Base-by-base conservation (phyloP, 257 asterid genomes). In the Thymus quinquecostatus region DNA sequence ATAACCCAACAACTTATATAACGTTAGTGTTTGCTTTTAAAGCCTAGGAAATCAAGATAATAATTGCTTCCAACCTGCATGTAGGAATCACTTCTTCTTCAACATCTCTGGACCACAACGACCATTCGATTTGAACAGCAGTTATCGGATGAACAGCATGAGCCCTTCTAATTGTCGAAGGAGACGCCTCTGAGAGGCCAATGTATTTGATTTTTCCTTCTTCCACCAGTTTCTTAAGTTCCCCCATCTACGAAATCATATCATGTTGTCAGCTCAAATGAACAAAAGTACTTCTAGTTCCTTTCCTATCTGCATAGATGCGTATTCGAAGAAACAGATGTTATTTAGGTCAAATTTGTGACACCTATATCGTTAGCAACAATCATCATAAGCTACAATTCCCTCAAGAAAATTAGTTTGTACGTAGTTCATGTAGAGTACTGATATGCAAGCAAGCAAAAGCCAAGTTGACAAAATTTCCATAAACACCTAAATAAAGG, bases 171-270 rank as follows among this genome's bases (percentile, higher is more conserved):
- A 86, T 86, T 14, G 92, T 82, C 36, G 88, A 79, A 66, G 83
- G 83, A 36, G 82, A 82, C 45, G 95, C 89, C 83, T 86, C 91
- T 0, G 95, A 88, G 34, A 86, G 82, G 38, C 95, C 95, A 47
- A 86, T 71, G 44, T 84, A 88, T 73, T 84, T 88, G 32, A 86
- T 74, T 61, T 84, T 88, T 48, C 92, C 91, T 78, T 88, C 92
- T 71, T 83, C 87, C 48, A 82, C 89, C 45, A 86, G 75, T 64
- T 85, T 87, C 84, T 86, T 85, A 2, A 87, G 79, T 73, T 87
- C 95, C 62, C 87, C 84, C 76, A 85, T 78, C 94, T 87, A 29
- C n/a, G 12, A 76, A 57, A 58, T 13, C 10, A 71, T 28, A 30
- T 21, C 10, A 49, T 6, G 1, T 49, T 49, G 21, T 21, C 55